A percentile compares a stretch with the other conserved stretches of the same genome.
phyloP scores from a whole-genome alignment of 2,329 filamentous ascomycete species.

The Hysterium pulicare region DNA sequence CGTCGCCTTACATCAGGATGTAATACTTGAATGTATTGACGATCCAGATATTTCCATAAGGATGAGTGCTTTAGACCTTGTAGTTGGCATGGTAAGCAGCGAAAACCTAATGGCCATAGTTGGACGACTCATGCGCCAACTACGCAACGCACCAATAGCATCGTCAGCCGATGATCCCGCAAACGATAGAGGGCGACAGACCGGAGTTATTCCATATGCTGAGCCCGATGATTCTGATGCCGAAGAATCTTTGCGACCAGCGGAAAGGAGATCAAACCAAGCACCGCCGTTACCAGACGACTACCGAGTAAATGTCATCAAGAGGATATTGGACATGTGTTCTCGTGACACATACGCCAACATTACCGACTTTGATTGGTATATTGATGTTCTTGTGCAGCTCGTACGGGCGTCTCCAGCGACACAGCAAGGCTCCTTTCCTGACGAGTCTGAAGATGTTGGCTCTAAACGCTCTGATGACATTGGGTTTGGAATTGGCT shows the following conservation, averaged over 20 bases:
- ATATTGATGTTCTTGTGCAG: conserved; percentile 84
- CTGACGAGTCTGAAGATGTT: conserved; percentile 21
- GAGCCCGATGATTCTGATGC: conserved; percentile 58
- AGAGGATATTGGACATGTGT: conserved; percentile 82
- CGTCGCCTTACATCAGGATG: conserved; percentile 89
- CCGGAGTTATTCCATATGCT: conserved; percentile 47
- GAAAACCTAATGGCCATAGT: conserved; percentile 84
- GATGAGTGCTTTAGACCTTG: conserved; percentile 85
- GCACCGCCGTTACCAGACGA: conserved; percentile 73
- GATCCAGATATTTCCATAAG: conserved; percentile 95
- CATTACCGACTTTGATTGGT: conserved; percentile 93
- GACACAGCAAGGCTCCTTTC: conserved; percentile 28
- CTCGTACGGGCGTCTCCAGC: conserved; percentile 68
- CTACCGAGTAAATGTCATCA: conserved; percentile 79
- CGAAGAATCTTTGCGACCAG: conserved; percentile 52
- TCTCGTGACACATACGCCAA: conserved; percentile 83
- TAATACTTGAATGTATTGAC: conserved; percentile 94
- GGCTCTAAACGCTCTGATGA: conserved; percentile 29
- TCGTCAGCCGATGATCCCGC: conserved; percentile 44
- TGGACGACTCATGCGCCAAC: conserved; percentile 80
- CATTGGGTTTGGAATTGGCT: conserved; percentile 70
- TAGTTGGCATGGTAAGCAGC: conserved; percentile 87
- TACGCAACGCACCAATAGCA: conserved; percentile 62
- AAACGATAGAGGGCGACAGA: conserved; percentile 45
- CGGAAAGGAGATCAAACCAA: conserved; percentile 47